Evolutionary conservation across 2,329 filamentous ascomycete genomes (phyloP), one percentile per base, ranked within the genome.

Genomic region (Scytalidium lignicola): DNA sequence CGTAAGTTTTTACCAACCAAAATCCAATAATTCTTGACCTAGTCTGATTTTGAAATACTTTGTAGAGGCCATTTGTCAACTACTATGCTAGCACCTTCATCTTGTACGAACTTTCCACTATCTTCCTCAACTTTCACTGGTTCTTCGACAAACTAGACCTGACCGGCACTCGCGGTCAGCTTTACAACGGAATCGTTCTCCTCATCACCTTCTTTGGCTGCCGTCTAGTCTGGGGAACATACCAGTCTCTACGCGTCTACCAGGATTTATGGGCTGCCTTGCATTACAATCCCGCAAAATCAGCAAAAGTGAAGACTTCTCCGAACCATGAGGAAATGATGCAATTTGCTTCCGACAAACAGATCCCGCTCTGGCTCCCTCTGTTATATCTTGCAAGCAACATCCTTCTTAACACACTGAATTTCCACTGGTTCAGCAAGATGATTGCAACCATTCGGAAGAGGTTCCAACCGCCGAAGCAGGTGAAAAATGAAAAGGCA

Each of bases 81-180:
- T 91, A 84, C 72, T 95, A 93, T 68, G 86, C 80, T 49, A 78
- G 79, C 49, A 81, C 82, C 51, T 95, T 95, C 68, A 88, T 95
- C 61, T 83, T 93, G 51, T 95, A 90, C 79, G 89, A 95, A 68
- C 79, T 95, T 37, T 91, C 87, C 21, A 87, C 85, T 3, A 88
- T 88, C 7, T 91, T 93, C 67, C 76, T 93, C 50, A 95, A 95
- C 65, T 79, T 92, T 64, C 89, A 95, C 73, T 95, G 89, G 89
- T 93, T 93, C 73, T 88, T 87, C 69, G 89, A 95, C 70, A 95
- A 95, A 72, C 73, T 92, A 51, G 78, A 82, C 61, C 83, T 90
- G 75, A 93, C 89, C 0, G 89, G 89, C 29, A 83, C 84, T 18
- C 75, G 74, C 47, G 68, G 81, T 20, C 89, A 93, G 70, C 76